Percentiles rank a stretch among this genome's conserved stretches.
Conservation (phyloP, 176 grass and related monocot species). For the Oryza glaberrima region DNA sequence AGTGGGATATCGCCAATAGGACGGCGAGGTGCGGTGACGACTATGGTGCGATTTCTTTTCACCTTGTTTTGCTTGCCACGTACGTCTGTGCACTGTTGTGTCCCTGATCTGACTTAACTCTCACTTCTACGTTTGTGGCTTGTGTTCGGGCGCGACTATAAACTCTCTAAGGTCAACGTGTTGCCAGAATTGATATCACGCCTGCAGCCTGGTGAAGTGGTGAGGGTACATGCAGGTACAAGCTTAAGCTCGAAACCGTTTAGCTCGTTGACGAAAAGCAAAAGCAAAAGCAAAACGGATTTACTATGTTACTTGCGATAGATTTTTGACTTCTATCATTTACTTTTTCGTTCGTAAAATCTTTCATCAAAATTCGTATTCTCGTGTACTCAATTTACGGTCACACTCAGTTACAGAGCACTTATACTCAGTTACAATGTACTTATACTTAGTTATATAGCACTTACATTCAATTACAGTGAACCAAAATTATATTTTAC, state of each 20-base stretch:
- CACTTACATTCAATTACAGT: too few species aligned
- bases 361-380: too few species aligned
- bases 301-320: too few species aligned
- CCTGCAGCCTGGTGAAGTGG: too few species aligned
- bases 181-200: background rate
- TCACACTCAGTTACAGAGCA: too few species aligned
- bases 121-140: background rate
- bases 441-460: too few species aligned
- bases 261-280: background rate
- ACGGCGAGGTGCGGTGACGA: background rate
- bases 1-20: conserved; percentile 26
- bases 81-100: background rate
- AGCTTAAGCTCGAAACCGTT: background rate
- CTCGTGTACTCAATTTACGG: too few species aligned
- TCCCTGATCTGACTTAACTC: background rate
- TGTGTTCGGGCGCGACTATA: background rate
- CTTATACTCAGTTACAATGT: too few species aligned
- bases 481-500: too few species aligned
- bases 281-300: too few species aligned
- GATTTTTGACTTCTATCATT: too few species aligned
- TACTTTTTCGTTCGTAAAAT: too few species aligned
- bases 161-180: background rate
- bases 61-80: conserved; percentile 40
- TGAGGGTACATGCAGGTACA: background rate
- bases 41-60: conserved; percentile 38